These are phyloP conservation scores for Leccinum subrobustum DNA, from an alignment of 1,284 basidiomycete genomes.

Conservation along the genomic window DNA sequence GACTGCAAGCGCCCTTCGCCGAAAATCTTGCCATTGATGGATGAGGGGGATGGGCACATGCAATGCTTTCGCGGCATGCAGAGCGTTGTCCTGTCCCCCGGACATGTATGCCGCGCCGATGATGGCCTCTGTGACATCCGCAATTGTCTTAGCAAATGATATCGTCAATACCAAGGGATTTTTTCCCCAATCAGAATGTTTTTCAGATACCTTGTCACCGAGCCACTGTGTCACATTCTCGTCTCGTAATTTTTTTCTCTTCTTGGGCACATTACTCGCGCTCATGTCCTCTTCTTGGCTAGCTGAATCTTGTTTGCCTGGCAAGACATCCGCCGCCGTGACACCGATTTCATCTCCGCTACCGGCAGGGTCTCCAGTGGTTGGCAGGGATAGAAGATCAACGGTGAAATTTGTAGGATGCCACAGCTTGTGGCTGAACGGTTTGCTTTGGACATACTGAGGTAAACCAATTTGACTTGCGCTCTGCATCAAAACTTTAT, in stretches of 20 bases:
- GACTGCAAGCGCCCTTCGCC: constrained; percentile 44
- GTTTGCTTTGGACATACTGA: constrained; percentile 67
- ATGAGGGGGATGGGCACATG: constrained; percentile 59
- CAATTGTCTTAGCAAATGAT: constrained; percentile 54
- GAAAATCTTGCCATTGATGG: constrained; percentile 70
- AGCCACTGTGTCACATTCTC: constrained; percentile 56
- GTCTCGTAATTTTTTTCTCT: constrained; percentile 45
- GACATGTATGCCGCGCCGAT: constrained; percentile 77
- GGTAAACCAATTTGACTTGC: constrained; percentile 60
- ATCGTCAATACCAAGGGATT: constrained; percentile 9
- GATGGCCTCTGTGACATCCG: constrained; percentile 80
- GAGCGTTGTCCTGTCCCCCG: constrained; percentile 62
- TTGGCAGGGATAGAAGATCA: constrained; percentile 18
- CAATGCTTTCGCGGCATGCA: constrained; percentile 61
- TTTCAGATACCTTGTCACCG: constrained; percentile 65
- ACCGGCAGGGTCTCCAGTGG: constrained; percentile 19
- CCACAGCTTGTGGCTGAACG: constrained; percentile 68
- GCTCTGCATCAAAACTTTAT: constrained; percentile 57
- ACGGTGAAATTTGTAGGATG: constrained; percentile 48
- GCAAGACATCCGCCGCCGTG: constrained; percentile 7
- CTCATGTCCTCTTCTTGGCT: constrained; percentile 15
- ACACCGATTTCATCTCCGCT: constrained; percentile 30
- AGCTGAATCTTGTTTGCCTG: constrained; percentile 12
- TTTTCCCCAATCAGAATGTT: constrained; percentile 4
- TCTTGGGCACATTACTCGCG: constrained; percentile 32